These are phyloP conservation scores for Dacryopinax primogenitus DNA, from an alignment of 768 basidiomycete genomes.

Conservation along the genomic window DNA sequence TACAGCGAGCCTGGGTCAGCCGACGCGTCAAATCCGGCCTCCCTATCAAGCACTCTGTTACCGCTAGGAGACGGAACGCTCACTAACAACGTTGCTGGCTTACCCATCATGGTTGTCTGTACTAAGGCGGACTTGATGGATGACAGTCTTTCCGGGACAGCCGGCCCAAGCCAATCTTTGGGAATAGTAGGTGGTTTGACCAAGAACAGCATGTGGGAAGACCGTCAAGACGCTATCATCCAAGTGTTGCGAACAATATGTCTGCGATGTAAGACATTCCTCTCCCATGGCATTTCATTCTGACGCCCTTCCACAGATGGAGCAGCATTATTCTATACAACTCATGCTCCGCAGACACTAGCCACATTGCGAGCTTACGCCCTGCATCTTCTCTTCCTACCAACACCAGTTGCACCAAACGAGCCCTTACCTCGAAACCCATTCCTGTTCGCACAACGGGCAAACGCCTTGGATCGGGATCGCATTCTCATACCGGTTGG, in stretches of 20 bases:
- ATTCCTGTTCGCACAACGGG: conserved; percentile 75
- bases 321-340: conserved; percentile 83
- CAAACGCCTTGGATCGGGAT: conserved; percentile 88
- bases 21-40: conserved; percentile 38
- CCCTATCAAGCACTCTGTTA: conserved; percentile 53
- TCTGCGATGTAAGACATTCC: conserved; percentile 60
- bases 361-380: conserved; percentile 69
- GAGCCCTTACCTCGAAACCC: conserved; percentile 51
- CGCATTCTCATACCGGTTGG: conserved; percentile 84
- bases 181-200: conserved; percentile 83
- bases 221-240: conserved; percentile 87
- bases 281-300: background rate
- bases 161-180: conserved; percentile 26
- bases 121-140: conserved; percentile 91
- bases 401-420: conserved; percentile 46
- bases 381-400: conserved; percentile 65
- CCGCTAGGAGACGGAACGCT: conserved; percentile 77
- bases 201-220: conserved; percentile 89
- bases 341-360: conserved; percentile 61
- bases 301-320: conserved; percentile 47
- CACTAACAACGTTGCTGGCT: conserved; percentile 71
- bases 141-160: conserved; percentile 55
- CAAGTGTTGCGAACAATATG: conserved; percentile 89
- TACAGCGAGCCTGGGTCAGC: conserved; percentile 63
- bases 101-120: conserved; percentile 80